Evolutionary conservation across 2,329 filamentous ascomycete species (phyloP), one percentile per base, ranked within the genome.

Genomic region (Ambrosiella cleistominuta): DNA sequence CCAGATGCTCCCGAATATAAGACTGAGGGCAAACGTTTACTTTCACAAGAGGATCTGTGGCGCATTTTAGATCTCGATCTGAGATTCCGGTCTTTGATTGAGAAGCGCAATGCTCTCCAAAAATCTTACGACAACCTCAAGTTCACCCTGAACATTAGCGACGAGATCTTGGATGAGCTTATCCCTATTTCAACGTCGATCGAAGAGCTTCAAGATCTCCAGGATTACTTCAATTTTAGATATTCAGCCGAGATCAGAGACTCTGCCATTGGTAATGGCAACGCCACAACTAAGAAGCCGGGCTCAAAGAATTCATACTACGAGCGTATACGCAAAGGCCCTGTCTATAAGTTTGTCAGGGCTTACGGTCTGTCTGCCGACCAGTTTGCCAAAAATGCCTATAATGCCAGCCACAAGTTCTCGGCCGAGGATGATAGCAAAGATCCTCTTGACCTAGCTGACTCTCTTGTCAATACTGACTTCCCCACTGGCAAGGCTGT

Each of bases 221-320:
- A 97, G 67, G 93, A 98, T 66, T 97, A 97, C 65, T 74, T 97
- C 57, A 89, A 97, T 66, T 98, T 98, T 70, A 86, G 90, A 66
- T 97, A 97, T 65, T 82, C 86, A 3, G 75, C 82, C 2, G 82
- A 95, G 67, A 75, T 97, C 54, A 91, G 87, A 67, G 90, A 97
- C 62, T 70, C 94, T 53, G 80, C 83, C 12, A 73, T 81, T 15
- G 76, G 81, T 61, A 76, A 82, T 45, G 75, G 78, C 12, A 71
- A 76, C 8, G 85, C 85, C 61, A 80, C 82, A 57, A 79, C 77
- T 2, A 89, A 89, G 66, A 85, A 90, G 37, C 88, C 93, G 5
- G 85, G 90, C n/a, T 84, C 85, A 56, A 85, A 87, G 62, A 85
- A 85, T 12, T 83, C 82, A 8, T 74, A 90, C 17, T 93, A 86